A percentile compares a stretch with the other conserved stretches of the same genome.
phyloP scores from a whole-genome alignment of 2,329 filamentous ascomycete genomes.

The Xylariaceae sp. region DNA sequence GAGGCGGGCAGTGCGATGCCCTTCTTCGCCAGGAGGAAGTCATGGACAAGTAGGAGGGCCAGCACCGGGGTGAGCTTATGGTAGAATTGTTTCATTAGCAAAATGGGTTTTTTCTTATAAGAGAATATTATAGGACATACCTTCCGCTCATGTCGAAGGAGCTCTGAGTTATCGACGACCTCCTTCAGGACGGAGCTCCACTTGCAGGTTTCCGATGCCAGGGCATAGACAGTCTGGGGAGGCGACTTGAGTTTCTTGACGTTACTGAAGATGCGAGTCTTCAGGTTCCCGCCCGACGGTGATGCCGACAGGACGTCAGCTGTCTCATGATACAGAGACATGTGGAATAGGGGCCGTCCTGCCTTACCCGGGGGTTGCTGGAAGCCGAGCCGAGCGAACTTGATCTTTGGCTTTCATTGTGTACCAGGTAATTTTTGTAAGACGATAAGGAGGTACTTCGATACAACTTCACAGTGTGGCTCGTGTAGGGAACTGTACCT shows the following conservation, averaged over 20 bases:
- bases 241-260: conserved; percentile 70
- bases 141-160: conserved; percentile 79
- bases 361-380: too few species aligned
- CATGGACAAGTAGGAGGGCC: conserved; percentile 77
- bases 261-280: conserved; percentile 69
- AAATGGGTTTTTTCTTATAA: too few species aligned
- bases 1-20: conserved; percentile 76
- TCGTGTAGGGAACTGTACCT: too few species aligned
- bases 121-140: conserved; percentile 39
- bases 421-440: too few species aligned
- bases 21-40: conserved; percentile 73
- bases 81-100: too few species aligned
- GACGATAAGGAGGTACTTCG: too few species aligned
- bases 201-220: conserved; percentile 82
- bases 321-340: conserved; percentile 95
- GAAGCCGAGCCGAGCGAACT: too few species aligned
- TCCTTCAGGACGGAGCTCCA: conserved; percentile 84
- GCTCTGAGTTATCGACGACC: conserved; percentile 73
- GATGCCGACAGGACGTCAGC: conserved; percentile 64
- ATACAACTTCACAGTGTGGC: too few species aligned
- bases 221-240: conserved; percentile 77
- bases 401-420: too few species aligned
- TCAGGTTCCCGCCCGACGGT: conserved; percentile 71
- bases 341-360: conserved; percentile 35
- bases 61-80: conserved; percentile 78